These are phyloP conservation scores for Nicotiana obtusifolia DNA, from an alignment of 257 asterid genomes.

Conservation along the genomic window DNA sequence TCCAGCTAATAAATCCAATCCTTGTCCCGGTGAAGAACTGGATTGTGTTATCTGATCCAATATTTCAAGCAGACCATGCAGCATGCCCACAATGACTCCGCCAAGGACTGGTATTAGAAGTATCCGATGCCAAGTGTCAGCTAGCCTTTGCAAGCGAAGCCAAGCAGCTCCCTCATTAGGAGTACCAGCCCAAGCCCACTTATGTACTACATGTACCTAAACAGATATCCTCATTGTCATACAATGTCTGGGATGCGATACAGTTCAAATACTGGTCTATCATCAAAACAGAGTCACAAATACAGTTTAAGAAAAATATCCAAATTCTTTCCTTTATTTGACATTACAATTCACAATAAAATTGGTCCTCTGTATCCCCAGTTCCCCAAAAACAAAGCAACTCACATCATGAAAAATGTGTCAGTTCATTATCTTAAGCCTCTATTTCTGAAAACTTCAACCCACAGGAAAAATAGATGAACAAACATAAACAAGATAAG, in stretches of 20 bases:
- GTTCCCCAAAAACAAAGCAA: background rate
- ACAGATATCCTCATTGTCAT: slow-evolving; percentile 9
- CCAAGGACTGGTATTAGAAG: slow-evolving; percentile 88
- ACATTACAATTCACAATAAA: background rate
- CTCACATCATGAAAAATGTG: background rate
- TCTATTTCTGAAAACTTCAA: background rate
- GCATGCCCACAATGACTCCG: slow-evolving; percentile 92
- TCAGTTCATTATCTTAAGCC: background rate
- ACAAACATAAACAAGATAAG: background rate
- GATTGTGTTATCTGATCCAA: slow-evolving; percentile 73
- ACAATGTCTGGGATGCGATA: background rate
- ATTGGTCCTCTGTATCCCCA: background rate
- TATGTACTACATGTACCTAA: slow-evolving; percentile 89
- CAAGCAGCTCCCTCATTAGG: slow-evolving; percentile 97
- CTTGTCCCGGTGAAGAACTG: slow-evolving; percentile 71
- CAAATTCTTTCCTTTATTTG: slow-evolving; percentile 2
- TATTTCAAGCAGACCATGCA: slow-evolving; percentile 91
- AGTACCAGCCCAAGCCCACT: slow-evolving; percentile 99
- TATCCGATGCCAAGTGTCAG: slow-evolving; percentile 94
- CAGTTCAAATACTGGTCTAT: background rate
- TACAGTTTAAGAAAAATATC: background rate
- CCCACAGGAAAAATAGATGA: background rate
- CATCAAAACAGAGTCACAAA: background rate
- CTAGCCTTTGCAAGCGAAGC: slow-evolving; percentile 85
- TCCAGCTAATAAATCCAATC: slow-evolving; percentile 69